Percentiles rank a stretch among this genome's conserved stretches.
These are phyloP conservation scores for Fraxinus anomala DNA, from an alignment of 257 asterid genomes.

Conservation along the genomic window DNA sequence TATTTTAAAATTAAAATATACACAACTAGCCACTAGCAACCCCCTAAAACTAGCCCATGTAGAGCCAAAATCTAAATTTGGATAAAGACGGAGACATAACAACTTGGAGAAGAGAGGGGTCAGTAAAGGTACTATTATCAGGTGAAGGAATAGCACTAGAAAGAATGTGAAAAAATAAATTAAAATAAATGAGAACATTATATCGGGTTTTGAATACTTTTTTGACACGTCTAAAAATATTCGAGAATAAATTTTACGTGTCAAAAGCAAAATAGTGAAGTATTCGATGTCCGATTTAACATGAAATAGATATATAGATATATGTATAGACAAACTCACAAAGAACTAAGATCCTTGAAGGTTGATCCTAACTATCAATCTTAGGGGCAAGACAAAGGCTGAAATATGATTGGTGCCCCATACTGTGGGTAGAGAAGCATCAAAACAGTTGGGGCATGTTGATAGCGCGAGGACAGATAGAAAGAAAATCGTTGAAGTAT, in stretches of 20 bases:
- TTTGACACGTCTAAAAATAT: neutral
- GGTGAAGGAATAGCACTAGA: conserved; percentile 5
- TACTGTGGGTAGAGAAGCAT: conserved; percentile 76
- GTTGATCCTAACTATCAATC: neutral
- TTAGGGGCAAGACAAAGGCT: conserved; percentile 3
- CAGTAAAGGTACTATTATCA: neutral
- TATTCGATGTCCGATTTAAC: neutral
- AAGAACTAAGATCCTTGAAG: neutral
- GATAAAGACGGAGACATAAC: neutral
- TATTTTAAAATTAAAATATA: neutral
- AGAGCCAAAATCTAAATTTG: conserved; percentile 1
- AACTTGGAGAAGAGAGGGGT: neutral
- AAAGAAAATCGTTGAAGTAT: conserved; percentile 73
- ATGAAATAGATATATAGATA: neutral
- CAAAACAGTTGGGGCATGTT: conserved; percentile 72
- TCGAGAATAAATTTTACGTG: neutral
- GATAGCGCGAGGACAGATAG: conserved; percentile 59
- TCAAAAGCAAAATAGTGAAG: neutral
- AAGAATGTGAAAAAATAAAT: neutral
- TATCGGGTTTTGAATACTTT: neutral
- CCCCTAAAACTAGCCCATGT: neutral
- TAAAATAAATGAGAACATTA: neutral
- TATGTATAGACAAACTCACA: neutral
- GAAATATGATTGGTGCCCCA: conserved; percentile 83
- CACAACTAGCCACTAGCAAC: neutral